Conservation (phyloP, 1,284 basidiomycete species). For the Ceratobasidium sp. region DNA sequence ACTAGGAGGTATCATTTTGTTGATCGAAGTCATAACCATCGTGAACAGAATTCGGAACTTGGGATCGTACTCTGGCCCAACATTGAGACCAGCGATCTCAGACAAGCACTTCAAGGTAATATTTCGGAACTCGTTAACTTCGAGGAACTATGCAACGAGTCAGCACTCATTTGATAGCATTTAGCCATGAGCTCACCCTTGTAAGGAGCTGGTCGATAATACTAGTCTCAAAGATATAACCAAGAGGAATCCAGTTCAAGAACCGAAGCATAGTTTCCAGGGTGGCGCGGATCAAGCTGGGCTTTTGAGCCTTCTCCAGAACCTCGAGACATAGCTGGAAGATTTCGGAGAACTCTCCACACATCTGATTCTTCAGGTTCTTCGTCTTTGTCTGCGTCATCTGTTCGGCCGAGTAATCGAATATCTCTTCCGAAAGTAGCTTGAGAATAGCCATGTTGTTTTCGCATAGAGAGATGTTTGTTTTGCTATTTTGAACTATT, state of each 20-base stretch:
- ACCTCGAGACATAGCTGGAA: constrained; percentile 97
- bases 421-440: constrained; percentile 98
- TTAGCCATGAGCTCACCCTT: constrained; percentile 70
- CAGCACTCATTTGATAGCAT: constrained; percentile 26
- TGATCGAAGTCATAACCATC: constrained; percentile 97
- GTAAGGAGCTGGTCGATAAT: constrained; percentile 95
- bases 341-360: constrained; percentile 95
- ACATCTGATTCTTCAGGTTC: constrained; percentile 97
- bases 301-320: constrained; percentile 97
- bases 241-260: constrained; percentile 99
- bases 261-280: constrained; percentile 96
- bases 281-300: constrained; percentile 94
- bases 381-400: constrained; percentile 99
- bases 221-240: constrained; percentile 98
- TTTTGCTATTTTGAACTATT: constrained; percentile 96
- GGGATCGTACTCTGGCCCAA: constrained; percentile 97
- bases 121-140: constrained; percentile 97
- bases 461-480: constrained; percentile 96
- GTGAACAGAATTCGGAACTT: constrained; percentile 99
- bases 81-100: constrained; percentile 95
- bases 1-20: constrained; percentile 96
- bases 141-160: constrained; percentile 79
- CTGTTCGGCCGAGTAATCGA: constrained; percentile 98
- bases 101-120: constrained; percentile 97
- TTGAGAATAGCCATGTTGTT: constrained; percentile 99